Evolutionary conservation across 306 rosid genomes (phyloP).

Genomic region (Datisca glomerata): DNA sequence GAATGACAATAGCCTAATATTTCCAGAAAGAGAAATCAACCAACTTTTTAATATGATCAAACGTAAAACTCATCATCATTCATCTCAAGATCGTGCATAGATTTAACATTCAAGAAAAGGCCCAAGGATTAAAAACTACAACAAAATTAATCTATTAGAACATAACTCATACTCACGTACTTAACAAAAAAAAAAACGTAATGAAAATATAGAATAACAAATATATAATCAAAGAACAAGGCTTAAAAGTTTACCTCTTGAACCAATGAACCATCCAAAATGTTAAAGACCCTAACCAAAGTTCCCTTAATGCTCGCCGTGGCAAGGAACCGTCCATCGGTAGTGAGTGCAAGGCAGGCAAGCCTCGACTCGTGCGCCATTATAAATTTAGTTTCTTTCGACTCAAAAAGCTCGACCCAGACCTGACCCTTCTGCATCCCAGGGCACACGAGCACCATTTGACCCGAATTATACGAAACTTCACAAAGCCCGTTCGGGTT

Average conservation of each 20-base stretch:
- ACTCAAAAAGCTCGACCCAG: slow-evolving; percentile 60
- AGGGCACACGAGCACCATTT: slow-evolving; percentile 55
- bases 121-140: too few species aligned
- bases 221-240: not conserved
- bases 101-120: too few species aligned
- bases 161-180: too few species aligned
- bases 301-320: slow-evolving; percentile 79
- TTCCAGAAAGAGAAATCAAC: too few species aligned
- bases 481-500: slow-evolving; percentile 74
- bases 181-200: too few species aligned
- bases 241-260: slow-evolving; percentile 90
- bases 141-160: too few species aligned
- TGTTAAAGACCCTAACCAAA: slow-evolving; percentile 52
- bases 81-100: too few species aligned
- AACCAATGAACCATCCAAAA: slow-evolving; percentile 60
- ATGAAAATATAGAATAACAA: too few species aligned
- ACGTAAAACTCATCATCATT: too few species aligned
- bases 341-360: slow-evolving; percentile 52
- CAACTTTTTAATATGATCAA: too few species aligned
- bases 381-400: slow-evolving; percentile 58
- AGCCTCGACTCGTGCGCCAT: slow-evolving; percentile 62
- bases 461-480: slow-evolving; percentile 36
- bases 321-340: slow-evolving; percentile 59
- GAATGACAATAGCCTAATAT: too few species aligned
- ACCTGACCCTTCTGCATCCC: slow-evolving; percentile 79